Evolutionary conservation across 2,329 filamentous ascomycete genomes (phyloP).

Genomic region (Malbranchea cinnamomea): DNA sequence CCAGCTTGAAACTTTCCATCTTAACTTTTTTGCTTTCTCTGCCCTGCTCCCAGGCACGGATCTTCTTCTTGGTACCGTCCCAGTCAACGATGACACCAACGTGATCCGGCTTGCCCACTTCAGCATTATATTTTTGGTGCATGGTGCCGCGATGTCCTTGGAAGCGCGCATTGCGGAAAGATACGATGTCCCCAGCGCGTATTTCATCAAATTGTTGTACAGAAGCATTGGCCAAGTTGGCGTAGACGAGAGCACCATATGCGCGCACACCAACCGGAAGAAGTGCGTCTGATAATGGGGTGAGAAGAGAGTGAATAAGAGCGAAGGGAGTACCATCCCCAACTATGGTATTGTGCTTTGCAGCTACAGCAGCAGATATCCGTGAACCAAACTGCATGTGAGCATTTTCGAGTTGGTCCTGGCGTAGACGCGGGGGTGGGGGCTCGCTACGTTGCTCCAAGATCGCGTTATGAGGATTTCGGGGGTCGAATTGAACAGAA

Average conservation of each 20-base stretch:
- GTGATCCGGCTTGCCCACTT: constrained; percentile 79
- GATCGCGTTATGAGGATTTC: constrained; percentile 55
- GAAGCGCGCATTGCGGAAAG: constrained; percentile 82
- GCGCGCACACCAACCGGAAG: constrained; percentile 73
- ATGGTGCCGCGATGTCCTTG: constrained; percentile 90
- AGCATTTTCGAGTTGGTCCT: constrained; percentile 82
- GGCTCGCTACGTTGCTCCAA: constrained; percentile 77
- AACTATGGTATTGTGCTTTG: constrained; percentile 65
- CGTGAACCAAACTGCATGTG: constrained; percentile 68
- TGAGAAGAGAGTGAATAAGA: constrained; percentile 66
- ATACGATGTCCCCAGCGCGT: constrained; percentile 79
- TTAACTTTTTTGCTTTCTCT: constrained; percentile 88
- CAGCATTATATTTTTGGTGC: constrained; percentile 82
- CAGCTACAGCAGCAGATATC: constrained; percentile 54
- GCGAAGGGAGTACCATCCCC: constrained; percentile 69
- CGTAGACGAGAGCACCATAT: constrained; percentile 85
- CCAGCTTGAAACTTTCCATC: constrained; percentile 83
- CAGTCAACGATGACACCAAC: constrained; percentile 87
- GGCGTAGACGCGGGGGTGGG: constrained; percentile 65
- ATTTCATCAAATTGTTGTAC: constrained; percentile 88
- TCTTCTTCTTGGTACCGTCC: constrained; percentile 98
- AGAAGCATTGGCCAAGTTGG: constrained; percentile 86
- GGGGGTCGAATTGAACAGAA: constrained; percentile 61
- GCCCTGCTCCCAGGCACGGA: constrained; percentile 88
- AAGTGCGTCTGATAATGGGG: constrained; percentile 57